Percentiles rank a stretch among this genome's conserved stretches.
phyloP scores from a whole-genome alignment of 129 eudicot species.

The Lactuca saligna region DNA sequence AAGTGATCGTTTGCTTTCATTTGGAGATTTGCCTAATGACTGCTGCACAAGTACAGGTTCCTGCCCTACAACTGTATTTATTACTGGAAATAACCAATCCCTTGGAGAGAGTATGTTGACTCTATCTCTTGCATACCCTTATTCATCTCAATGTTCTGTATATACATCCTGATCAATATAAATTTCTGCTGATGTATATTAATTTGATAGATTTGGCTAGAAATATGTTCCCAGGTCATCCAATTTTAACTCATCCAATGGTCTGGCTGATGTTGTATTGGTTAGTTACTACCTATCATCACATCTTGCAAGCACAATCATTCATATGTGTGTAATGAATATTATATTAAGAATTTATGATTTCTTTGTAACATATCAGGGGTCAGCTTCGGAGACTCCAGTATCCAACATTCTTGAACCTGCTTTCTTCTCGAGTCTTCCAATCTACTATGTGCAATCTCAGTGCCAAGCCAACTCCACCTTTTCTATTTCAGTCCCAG shows the following conservation, averaged over 20 bases:
- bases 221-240: conserved; percentile 50
- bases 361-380: no score
- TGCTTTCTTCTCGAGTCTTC: conserved; percentile 52
- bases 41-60: conserved; percentile 64
- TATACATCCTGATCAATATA: neutral
- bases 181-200: no score
- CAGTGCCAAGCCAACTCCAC: conserved; percentile 57
- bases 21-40: conserved; percentile 61
- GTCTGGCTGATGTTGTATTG: conserved; percentile 55
- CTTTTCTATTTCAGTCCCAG: conserved; percentile 45
- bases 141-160: neutral
- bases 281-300: no score
- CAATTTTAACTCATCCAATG: conserved; percentile 44
- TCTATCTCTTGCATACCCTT: no score
- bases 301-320: no score
- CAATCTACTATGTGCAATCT: conserved; percentile 61
- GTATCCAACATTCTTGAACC: conserved; percentile 54
- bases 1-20: conserved; percentile 46
- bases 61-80: no score
- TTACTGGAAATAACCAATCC: no score
- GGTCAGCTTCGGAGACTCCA: conserved; percentile 53
- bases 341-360: no score
- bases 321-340: no score
- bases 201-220: conserved; percentile 66
- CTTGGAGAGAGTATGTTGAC: no score